Evolutionary conservation across 768 basidiomycete species (phyloP), one percentile per base, ranked within the genome.

Genomic region (Glaciozyma antarctica): DNA sequence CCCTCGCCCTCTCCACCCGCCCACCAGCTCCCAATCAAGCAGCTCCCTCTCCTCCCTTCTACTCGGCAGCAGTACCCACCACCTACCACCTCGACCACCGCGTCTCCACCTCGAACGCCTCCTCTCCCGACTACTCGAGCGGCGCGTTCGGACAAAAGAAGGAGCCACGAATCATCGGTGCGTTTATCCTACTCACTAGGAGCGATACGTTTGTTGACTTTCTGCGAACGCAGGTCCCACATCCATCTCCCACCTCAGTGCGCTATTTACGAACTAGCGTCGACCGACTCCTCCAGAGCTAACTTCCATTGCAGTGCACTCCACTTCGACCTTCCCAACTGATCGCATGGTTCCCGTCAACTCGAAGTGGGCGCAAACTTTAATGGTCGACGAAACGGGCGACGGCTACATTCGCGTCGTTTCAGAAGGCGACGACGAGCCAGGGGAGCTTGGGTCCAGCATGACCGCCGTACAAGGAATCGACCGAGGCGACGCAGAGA

Each of bases 371-470:
- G 85, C 93, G 72, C 88, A 91, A 76, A 82, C 84, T 0, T 94
- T 90, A 81, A 87, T 91, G 75, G 84, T 98, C 64, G 83, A 84
- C 73, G 83, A 85, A 67, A 81, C 79, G 34, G 91, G 91, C 6
- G 89, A 95, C 67, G 93, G 94, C 5, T 80, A 95, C 67, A 91
- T 99, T 68, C 82, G 85, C 56, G 84, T 93, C 38, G 82, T 85
- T 73, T 62, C 66, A 34, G 49, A 60, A 24, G 70, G 66, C 9
- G 70, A 71, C 22, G 66, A 56, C 17, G 66, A 67, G 22, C 56
- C 56, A 28, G 44, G 38, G 30, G 66, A 62, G 8, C 63, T 10
- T 22, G n/a, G 32, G 8, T 3, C 58, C 4, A 63, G 41, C 16
- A 61, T 58, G 10, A 56, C 63, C 1, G 66, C 70, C 47, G 64